Conservation (phyloP, 139 green algal species). For the Coccomyxa sp. region DNA sequence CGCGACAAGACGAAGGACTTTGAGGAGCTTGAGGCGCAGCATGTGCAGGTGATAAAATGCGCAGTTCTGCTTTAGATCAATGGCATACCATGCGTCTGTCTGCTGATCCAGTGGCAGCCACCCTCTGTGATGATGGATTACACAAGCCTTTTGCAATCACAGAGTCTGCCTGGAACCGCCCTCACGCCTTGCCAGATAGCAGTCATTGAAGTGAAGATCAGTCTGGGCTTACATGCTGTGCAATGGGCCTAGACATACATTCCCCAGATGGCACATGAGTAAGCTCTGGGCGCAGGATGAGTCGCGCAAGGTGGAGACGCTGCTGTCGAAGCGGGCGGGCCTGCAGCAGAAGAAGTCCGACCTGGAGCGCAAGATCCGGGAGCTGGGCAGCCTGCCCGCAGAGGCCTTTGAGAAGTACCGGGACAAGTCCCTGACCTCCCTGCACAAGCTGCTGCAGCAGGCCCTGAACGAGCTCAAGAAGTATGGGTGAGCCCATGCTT, state of each 20-base stretch:
- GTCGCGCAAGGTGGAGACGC: constrained; percentile 47
- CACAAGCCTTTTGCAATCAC: no score
- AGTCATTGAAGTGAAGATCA: no score
- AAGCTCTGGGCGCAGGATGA: constrained; percentile 30
- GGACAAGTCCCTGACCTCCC: constrained; percentile 31
- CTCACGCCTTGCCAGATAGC: no score
- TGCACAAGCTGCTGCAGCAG: constrained; percentile 64
- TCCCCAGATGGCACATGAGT: no score
- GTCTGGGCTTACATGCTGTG: no score
- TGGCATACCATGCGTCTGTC: no score
- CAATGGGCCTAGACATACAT: no score
- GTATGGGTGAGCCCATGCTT: constrained; percentile 35
- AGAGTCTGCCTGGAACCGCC: no score
- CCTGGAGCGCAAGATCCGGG: constrained; percentile 76
- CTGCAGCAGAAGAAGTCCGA: constrained; percentile 58
- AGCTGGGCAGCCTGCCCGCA: constrained; percentile 85
- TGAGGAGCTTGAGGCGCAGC: constrained; percentile 24
- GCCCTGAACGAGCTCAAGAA: constrained; percentile 58
- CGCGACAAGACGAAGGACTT: constrained; percentile 35
- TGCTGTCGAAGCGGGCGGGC: constrained; percentile 45
- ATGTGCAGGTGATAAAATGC: constrained; percentile 6
- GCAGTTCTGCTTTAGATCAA: neutral
- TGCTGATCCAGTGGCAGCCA: no score
- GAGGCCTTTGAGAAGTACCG: constrained; percentile 82
- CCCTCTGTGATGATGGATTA: no score